phyloP scores from a whole-genome alignment of 495 filamentous ascomycete genomes.

The Podospora australis region DNA sequence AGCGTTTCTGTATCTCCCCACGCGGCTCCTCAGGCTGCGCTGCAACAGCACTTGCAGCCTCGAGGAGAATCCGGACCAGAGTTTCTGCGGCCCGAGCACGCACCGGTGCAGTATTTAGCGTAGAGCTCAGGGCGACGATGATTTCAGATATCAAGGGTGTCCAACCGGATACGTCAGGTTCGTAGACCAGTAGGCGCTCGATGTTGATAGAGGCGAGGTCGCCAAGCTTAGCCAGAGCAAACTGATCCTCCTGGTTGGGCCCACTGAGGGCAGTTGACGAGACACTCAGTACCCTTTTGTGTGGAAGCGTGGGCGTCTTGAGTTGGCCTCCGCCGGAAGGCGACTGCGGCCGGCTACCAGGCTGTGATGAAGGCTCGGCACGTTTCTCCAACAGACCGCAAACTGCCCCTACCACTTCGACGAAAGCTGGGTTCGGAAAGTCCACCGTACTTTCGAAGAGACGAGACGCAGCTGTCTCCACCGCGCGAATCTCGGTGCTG shows the following conservation, averaged over 20 bases:
- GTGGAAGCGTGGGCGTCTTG: slow-evolving; percentile 31
- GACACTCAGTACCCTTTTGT: slow-evolving; percentile 57
- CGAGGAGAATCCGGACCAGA: slow-evolving; percentile 65
- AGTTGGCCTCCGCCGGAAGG: slow-evolving; percentile 22
- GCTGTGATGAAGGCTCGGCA: slow-evolving; percentile 22
- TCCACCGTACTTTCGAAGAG: slow-evolving; percentile 86
- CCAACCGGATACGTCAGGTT: slow-evolving; percentile 67
- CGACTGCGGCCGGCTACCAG: slow-evolving; percentile 30
- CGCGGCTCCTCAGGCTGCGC: slow-evolving; percentile 43
- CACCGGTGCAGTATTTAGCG: slow-evolving; percentile 49
- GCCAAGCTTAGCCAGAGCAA: slow-evolving; percentile 76
- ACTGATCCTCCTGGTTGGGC: slow-evolving; percentile 59
- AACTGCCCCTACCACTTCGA: slow-evolving; percentile 68
- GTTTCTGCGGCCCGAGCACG: slow-evolving; percentile 67
- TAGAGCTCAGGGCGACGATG: slow-evolving; percentile 54
- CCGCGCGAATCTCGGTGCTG: slow-evolving; percentile 72
- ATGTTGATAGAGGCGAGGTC: slow-evolving; percentile 76
- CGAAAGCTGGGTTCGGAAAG: slow-evolving; percentile 74
- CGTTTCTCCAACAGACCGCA: slow-evolving; percentile 55
- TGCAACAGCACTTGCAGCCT: slow-evolving; percentile 49
- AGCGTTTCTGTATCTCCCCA: slow-evolving; percentile 57
- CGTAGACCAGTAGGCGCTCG: slow-evolving; percentile 58
- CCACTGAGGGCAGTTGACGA: slow-evolving; percentile 47
- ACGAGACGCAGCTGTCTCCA: slow-evolving; percentile 78
- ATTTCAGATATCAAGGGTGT: slow-evolving; percentile 61